Conservation (phyloP, 176 grass and related monocot genomes). For the Pharus latifolius region DNA sequence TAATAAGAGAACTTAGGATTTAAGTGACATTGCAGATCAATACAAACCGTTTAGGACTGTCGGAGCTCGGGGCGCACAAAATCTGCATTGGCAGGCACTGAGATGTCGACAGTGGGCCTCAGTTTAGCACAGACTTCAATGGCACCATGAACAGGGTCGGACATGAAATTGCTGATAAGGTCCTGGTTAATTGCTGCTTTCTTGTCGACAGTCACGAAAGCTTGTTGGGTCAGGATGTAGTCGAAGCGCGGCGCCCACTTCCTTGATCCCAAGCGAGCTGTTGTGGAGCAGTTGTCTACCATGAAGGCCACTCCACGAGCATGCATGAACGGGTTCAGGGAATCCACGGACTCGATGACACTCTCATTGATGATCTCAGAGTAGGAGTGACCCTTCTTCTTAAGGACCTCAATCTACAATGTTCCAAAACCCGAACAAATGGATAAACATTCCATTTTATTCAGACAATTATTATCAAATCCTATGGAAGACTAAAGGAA, state of each 20-base stretch:
- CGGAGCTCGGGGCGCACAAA: conserved; percentile 87
- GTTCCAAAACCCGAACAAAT: not conserved
- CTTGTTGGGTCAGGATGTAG: conserved; percentile 85
- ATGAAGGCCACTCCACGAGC: conserved; percentile 91
- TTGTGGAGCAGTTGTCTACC: conserved; percentile 94
- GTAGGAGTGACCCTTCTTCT: conserved; percentile 82
- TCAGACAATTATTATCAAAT: not conserved
- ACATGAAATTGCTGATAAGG: conserved; percentile 80
- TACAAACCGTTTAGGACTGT: conserved; percentile 29
- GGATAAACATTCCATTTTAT: not conserved
- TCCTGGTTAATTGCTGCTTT: conserved; percentile 65
- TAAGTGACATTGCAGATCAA: not conserved
- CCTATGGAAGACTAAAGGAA: not conserved
- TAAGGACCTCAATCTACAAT: conserved; percentile 65
- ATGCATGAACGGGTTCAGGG: conserved; percentile 91
- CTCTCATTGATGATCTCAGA: conserved; percentile 85
- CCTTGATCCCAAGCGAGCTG: conserved; percentile 74
- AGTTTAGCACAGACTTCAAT: conserved; percentile 71
- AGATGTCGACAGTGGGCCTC: conserved; percentile 87
- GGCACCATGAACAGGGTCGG: conserved; percentile 63
- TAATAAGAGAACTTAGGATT: not conserved
- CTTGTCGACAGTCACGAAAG: conserved; percentile 65
- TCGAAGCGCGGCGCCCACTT: conserved; percentile 91
- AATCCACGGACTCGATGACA: conserved; percentile 85
- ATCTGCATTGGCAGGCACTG: conserved; percentile 70